Evolutionary conservation across 805 yeast species (phyloP), one percentile per base, ranked within the genome.

Genomic region (Millerozyma miso): DNA sequence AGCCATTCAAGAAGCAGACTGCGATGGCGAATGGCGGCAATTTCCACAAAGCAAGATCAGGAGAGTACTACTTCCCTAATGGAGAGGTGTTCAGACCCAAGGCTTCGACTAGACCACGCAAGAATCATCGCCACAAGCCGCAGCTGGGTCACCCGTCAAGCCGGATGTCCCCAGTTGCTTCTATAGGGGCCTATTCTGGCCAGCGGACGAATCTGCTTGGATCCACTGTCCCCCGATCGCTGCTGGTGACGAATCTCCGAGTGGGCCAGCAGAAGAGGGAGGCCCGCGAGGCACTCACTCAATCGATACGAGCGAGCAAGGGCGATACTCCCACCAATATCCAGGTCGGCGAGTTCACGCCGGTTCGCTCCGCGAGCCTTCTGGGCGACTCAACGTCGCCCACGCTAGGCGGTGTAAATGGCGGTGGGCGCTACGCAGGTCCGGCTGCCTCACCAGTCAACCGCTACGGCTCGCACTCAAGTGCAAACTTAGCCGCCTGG

Each of bases 11-110:
- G 40, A 56, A 51, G 40, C 35, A 48, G 42, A 35, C 38, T n/a
- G 31, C 44, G 31, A n/a, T n/a, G 18, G 20, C 12, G 41, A 45
- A 13, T 12, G 32, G 13, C 2, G 45, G 39, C 20, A 33, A 31
- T 17, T 44, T 44, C 35, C 44, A 39, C 19, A 54, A 50, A 40
- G 42, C 48, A 8, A 40, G 43, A 40, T 42, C 40, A 15, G 60
- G 69, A 8, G 46, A 65, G 13, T 71, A 59, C 50, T 68, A 62
- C 47, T 76, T 76, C 52, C 80, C 80, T 13, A 76, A 76, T 53
- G 81, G 81, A 38, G 81, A 76, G 51, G 65, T 74, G 2, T 76
- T 76, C 54, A 58, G 74, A 31, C 80, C 80, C 1, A 54, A 80
- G 33, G 56, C 53, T 35, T 61, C 65, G 10, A 74, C 74, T 1